Evolutionary conservation across 1,284 basidiomycete genomes (phyloP).

Genomic region (Marasmius oreades): DNA sequence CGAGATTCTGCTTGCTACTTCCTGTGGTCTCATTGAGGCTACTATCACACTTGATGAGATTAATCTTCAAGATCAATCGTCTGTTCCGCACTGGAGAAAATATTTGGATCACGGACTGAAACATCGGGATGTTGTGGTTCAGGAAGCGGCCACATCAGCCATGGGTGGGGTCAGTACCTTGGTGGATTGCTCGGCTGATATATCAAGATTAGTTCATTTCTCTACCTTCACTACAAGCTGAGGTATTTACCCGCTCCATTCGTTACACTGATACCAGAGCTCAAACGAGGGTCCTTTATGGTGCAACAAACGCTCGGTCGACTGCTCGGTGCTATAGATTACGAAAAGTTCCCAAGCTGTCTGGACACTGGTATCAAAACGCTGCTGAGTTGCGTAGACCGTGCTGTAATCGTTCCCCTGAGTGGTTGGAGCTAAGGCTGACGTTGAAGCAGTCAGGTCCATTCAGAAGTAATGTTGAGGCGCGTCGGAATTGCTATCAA

Average conservation of each 20-base stretch:
- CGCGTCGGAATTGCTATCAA: constrained; percentile 66
- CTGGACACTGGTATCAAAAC: constrained; percentile 52
- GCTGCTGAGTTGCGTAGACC: constrained; percentile 56
- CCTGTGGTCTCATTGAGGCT: constrained; percentile 70
- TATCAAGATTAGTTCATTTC: constrained; percentile 65
- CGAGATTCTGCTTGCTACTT: constrained; percentile 70
- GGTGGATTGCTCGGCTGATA: constrained; percentile 56
- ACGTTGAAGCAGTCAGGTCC: constrained; percentile 36
- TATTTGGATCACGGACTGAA: constrained; percentile 74
- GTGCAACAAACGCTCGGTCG: constrained; percentile 78
- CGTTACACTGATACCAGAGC: constrained; percentile 64
- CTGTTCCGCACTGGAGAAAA: constrained; percentile 59
- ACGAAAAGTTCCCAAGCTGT: constrained; percentile 49
- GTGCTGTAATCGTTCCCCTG: constrained; percentile 38
- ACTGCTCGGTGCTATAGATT: constrained; percentile 73
- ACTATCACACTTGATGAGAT: constrained; percentile 60
- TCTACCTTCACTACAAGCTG: constrained; percentile 4
- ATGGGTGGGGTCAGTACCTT: constrained; percentile 65
- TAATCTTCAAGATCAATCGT: constrained; percentile 32
- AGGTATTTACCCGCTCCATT: constrained; percentile 13
- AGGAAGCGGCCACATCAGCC: constrained; percentile 69
- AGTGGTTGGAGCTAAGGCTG: constrained; percentile 19
- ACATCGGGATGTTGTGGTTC: constrained; percentile 63
- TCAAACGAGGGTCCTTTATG: constrained; percentile 48
- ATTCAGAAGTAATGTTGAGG: constrained; percentile 54